Conservation (phyloP, 805 yeast species). For the Scheffersomyces coipomensis region DNA sequence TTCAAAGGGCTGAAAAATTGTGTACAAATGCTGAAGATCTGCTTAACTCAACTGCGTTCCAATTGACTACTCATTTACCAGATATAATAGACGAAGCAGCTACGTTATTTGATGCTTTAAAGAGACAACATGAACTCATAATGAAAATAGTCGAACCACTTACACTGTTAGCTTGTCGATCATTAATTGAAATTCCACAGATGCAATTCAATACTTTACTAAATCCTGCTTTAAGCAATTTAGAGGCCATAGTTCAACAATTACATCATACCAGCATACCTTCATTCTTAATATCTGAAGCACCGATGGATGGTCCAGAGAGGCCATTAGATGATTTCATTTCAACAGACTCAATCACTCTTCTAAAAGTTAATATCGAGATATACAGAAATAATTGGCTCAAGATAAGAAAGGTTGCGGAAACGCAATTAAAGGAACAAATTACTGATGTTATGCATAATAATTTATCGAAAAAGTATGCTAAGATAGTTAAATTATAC, state of each 20-base stretch:
- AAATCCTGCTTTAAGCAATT: conserved; percentile 19
- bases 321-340: conserved; percentile 28
- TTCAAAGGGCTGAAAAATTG: conserved; percentile 26
- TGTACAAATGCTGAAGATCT: conserved; percentile 33
- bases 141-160: conserved; percentile 10
- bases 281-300: conserved; percentile 7
- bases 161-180: background rate
- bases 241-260: conserved; percentile 22
- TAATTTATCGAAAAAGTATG: conserved; percentile 12
- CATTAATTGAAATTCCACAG: conserved; percentile 10
- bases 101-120: conserved; percentile 12
- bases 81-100: conserved; percentile 15
- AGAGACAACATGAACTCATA: conserved; percentile 13
- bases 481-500: conserved; percentile 12
- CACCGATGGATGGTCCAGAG: background rate
- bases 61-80: conserved; percentile 23
- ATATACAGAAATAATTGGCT: conserved; percentile 24
- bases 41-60: conserved; percentile 21
- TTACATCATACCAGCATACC: conserved; percentile 31
- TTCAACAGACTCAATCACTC: conserved; percentile 28
- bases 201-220: conserved; percentile 12
- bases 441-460: conserved; percentile 13
- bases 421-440: conserved; percentile 13
- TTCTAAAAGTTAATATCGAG: conserved; percentile 22
- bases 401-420: conserved; percentile 16